Evolutionary conservation across 179 eudicot genomes (phyloP), one percentile per base, ranked within the genome.

Genomic region (Drosera spatulata): DNA sequence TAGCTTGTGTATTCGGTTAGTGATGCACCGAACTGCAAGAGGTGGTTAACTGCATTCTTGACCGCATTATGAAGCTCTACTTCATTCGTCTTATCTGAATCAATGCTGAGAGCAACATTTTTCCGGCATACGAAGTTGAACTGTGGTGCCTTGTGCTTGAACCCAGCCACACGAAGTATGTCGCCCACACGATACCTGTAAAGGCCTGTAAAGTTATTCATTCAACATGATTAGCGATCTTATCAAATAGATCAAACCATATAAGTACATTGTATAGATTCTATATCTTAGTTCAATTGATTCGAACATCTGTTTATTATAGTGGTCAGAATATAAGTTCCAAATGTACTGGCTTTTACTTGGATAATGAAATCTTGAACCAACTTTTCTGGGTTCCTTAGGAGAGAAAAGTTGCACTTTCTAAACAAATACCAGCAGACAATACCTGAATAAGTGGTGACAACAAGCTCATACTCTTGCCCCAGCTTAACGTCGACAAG

Each of bases 401-500:
- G 33, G 33, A 0, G 33, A 0, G 33, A 22, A 22, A 22, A 22
- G 33, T 22, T 22, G 33, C 33, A 22, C 1, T 0, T 22, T 22
- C 33, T 22, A 22, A 0, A 22, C 33, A 22, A 22, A 22, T 22
- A 22, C 33, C 33, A 22, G 33, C 33, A 22, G 33, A 22, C 33
- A 22, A 22, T 66, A 79, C 83, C 83, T 12, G 83, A 59, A 62
- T 76, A 79, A n/a, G 83, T 79, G 56, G 83, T 64, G 1, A 22
- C 33, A 22, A 22, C 33, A 22, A 22, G 33, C 33, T 22, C 33
- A 22, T 22, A 22, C 33, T 79, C 83, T 6, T 79, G 80, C 13
- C 83, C 83, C 5, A 76, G 66, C 11, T 79, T 66, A 50, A 79
- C 83, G 62, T 79, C 83, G 5, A 63, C 80, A 10, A 79, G 76